Conservation (phyloP, 305 asterid species). For the Fraxinus angustifolia region DNA sequence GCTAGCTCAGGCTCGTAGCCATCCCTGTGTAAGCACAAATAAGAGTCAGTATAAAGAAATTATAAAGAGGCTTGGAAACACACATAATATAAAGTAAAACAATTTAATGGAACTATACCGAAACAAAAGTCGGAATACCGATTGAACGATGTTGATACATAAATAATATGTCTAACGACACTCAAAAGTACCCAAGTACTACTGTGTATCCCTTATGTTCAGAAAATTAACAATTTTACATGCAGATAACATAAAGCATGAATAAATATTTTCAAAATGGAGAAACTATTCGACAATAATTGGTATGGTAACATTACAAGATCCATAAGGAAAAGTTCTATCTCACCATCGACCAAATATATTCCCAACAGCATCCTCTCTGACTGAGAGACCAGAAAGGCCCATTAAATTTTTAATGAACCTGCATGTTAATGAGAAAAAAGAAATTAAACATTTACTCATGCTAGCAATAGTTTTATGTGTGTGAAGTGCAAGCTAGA, state of each 20-base stretch:
- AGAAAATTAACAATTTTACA: neutral
- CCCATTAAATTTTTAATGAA: slow-evolving; percentile 71
- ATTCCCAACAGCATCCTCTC: slow-evolving; percentile 94
- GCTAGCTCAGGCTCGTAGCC: slow-evolving; percentile 73
- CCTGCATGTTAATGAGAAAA: slow-evolving; percentile 35
- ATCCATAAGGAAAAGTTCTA: slow-evolving; percentile 9
- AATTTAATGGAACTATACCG: neutral
- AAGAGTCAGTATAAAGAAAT: slow-evolving; percentile 5
- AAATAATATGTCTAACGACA: neutral
- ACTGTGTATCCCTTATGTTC: neutral
- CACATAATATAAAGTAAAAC: neutral
- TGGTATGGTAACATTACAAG: neutral
- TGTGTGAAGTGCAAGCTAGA: neutral
- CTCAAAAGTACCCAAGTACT: neutral
- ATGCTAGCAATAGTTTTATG: neutral
- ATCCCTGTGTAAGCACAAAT: slow-evolving; percentile 40
- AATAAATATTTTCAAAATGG: neutral
- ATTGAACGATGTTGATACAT: neutral
- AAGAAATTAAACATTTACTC: neutral
- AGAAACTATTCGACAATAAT: neutral
- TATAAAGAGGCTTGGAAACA: neutral
- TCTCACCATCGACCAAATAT: slow-evolving; percentile 92
- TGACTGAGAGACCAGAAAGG: slow-evolving; percentile 64
- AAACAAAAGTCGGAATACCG: neutral
- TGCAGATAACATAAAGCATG: neutral